These are phyloP conservation scores for Nyctanthes arbortristis DNA, from an alignment of 257 asterid species.

Conservation along the genomic window DNA sequence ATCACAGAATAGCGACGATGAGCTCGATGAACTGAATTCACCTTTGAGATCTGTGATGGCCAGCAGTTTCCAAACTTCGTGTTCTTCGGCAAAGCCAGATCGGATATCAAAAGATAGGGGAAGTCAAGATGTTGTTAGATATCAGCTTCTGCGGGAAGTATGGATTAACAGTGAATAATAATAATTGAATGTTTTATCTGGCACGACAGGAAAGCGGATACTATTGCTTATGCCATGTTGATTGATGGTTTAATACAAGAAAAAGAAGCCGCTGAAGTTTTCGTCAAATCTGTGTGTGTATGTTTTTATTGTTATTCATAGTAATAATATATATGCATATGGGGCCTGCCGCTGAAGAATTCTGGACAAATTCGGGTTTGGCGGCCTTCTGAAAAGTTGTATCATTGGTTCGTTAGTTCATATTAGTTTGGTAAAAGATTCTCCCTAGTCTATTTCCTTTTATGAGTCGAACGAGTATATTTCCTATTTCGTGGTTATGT, in stretches of 20 bases:
- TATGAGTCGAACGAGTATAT: too few species aligned
- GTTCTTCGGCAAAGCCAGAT: constrained; percentile 30
- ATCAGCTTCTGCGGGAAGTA: constrained; percentile 65
- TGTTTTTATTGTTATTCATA: neutral
- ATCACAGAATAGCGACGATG: constrained; percentile 79
- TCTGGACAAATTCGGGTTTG: neutral
- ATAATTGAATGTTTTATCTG: neutral
- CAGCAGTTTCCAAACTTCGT: constrained; percentile 34
- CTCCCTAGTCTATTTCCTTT: too few species aligned
- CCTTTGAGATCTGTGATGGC: constrained; percentile 49
- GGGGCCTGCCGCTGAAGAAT: neutral
- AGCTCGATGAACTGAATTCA: constrained; percentile 65
- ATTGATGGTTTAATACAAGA: too few species aligned
- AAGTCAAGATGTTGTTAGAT: constrained; percentile 43
- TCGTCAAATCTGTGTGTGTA: neutral
- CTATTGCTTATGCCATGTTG: neutral
- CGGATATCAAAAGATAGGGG: constrained; percentile 37
- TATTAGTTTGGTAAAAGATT: too few species aligned
- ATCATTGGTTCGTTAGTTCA: neutral
- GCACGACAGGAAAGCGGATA: neutral
- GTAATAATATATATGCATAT: too few species aligned
- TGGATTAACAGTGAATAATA: constrained; percentile 47
- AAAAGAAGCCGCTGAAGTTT: too few species aligned
- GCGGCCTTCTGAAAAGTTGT: neutral
- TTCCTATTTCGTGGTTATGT: neutral